Conservation (phyloP, 495 filamentous ascomycete species). For the Tirmania nivea region DNA sequence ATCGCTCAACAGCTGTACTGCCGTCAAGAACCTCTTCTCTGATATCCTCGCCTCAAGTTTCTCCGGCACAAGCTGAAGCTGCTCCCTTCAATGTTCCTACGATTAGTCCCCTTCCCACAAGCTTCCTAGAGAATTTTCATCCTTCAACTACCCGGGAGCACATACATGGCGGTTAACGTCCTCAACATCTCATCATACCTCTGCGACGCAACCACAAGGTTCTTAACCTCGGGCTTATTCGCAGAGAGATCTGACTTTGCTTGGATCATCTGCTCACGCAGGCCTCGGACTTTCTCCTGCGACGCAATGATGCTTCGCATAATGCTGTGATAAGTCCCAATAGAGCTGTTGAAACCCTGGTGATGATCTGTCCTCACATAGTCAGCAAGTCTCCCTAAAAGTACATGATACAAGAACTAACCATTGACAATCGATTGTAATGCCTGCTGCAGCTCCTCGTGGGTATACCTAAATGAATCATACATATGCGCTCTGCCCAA, state of each 20-base stretch:
- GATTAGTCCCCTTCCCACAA: no score
- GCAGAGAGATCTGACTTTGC: slow-evolving; percentile 65
- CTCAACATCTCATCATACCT: slow-evolving; percentile 83
- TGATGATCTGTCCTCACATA: slow-evolving; percentile 50
- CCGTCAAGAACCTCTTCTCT: slow-evolving; percentile 83
- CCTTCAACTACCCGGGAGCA: not conserved
- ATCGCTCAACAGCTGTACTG: slow-evolving; percentile 78
- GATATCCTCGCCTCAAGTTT: slow-evolving; percentile 82
- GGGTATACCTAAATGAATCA: slow-evolving; percentile 56
- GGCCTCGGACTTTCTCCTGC: slow-evolving; percentile 56
- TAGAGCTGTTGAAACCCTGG: slow-evolving; percentile 96
- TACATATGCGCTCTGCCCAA: slow-evolving; percentile 77
- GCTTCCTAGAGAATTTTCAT: no score
- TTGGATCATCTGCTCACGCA: slow-evolving; percentile 63
- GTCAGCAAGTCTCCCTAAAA: not conserved
- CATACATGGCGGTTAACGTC: slow-evolving; percentile 48
- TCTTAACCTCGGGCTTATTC: slow-evolving; percentile 80
- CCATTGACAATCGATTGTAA: slow-evolving; percentile 86
- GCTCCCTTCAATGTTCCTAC: slow-evolving; percentile 29
- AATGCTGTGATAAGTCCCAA: slow-evolving; percentile 96
- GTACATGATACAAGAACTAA: slow-evolving; percentile 7
- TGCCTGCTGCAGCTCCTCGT: slow-evolving; percentile 67
- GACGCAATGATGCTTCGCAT: slow-evolving; percentile 78
- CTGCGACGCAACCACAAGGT: slow-evolving; percentile 60
- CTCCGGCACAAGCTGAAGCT: slow-evolving; percentile 76